Evolutionary conservation across 768 basidiomycete genomes (phyloP), one percentile per base, ranked within the genome.

Genomic region (Mycena rebaudengoi): DNA sequence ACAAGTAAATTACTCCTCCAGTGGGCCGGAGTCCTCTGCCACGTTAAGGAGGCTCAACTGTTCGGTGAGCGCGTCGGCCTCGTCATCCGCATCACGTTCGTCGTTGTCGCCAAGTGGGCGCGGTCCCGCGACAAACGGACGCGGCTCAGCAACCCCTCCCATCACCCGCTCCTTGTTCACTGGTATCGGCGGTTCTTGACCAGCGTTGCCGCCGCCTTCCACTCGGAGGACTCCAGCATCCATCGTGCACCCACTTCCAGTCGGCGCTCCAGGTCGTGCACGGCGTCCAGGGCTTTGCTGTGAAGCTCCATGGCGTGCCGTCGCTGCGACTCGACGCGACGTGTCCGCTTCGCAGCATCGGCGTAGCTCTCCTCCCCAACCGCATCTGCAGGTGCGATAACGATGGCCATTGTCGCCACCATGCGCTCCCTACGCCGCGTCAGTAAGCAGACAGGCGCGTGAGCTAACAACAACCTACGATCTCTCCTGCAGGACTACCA

Each of bases 231-330:
- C 14, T 25, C 12, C 44, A 18, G n/a, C n/a, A n/a, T n/a, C n/a
- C n/a, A n/a, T n/a, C n/a, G n/a, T n/a, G n/a, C n/a, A n/a, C n/a
- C n/a, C n/a, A n/a, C n/a, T n/a, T 18, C 26, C 5, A 61, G 45
- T 7, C 57, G 54, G 44, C 28, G 33, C 40, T 70, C 64, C 7
- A 57, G 49, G 33, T 53, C 51, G 6, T 62, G 43, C 8, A 60
- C 41, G 7, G 50, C 56, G 16, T 5, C 41, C 4, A 67, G 44
- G 14, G 51, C 35, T 29, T 53, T 63, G 18, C 57, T 25, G n/a
- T 54, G 39, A 7, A 46, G 43, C 37, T 70, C 69, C 8, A 46
- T 26, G 1, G 69, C 69, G 59, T 70, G 67, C 14, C 65, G 57
- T 12, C 61, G 58, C 5, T 29, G 39, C 1, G 58, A 66, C 30